Percentiles rank a stretch among this genome's conserved stretches.
These are phyloP conservation scores for Geranium brycei DNA, from an alignment of 345 rosid genomes.

Conservation along the genomic window DNA sequence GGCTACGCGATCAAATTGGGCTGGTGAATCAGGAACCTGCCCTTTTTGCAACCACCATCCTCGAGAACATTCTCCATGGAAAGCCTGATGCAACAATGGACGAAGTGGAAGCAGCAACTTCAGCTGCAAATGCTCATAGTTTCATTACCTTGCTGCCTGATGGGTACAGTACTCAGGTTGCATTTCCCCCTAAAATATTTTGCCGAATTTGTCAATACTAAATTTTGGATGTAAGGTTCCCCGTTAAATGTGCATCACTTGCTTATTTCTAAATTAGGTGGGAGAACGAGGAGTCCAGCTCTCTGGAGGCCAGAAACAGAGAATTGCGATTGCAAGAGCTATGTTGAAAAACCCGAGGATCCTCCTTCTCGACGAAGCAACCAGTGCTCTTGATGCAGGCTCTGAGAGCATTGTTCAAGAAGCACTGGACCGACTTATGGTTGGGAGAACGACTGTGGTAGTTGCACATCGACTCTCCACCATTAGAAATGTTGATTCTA, in stretches of 20 bases:
- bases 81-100: slow-evolving; percentile 80
- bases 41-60: slow-evolving; percentile 85
- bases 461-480: slow-evolving; percentile 98
- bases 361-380: slow-evolving; percentile 95
- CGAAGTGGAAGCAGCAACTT: slow-evolving; percentile 89
- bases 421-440: slow-evolving; percentile 93
- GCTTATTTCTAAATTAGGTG: slow-evolving; percentile 29
- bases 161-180: slow-evolving; percentile 90
- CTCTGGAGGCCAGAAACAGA: slow-evolving; percentile 97
- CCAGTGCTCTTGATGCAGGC: slow-evolving; percentile 96
- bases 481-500: slow-evolving; percentile 80
- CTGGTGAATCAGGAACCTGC: slow-evolving; percentile 99
- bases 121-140: slow-evolving; percentile 90
- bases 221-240: too few species aligned
- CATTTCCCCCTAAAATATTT: not conserved
- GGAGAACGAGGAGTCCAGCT: slow-evolving; percentile 97
- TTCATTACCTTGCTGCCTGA: slow-evolving; percentile 86
- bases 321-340: slow-evolving; percentile 97
- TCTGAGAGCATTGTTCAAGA: slow-evolving; percentile 98
- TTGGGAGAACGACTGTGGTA: slow-evolving; percentile 91
- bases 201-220: too few species aligned
- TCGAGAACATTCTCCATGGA: slow-evolving; percentile 85
- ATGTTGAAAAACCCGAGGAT: slow-evolving; percentile 92
- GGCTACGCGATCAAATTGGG: slow-evolving; percentile 87
- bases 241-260: too few species aligned